phyloP scores from a whole-genome alignment of 768 basidiomycete genomes.

The Macrocybe gigantea region DNA sequence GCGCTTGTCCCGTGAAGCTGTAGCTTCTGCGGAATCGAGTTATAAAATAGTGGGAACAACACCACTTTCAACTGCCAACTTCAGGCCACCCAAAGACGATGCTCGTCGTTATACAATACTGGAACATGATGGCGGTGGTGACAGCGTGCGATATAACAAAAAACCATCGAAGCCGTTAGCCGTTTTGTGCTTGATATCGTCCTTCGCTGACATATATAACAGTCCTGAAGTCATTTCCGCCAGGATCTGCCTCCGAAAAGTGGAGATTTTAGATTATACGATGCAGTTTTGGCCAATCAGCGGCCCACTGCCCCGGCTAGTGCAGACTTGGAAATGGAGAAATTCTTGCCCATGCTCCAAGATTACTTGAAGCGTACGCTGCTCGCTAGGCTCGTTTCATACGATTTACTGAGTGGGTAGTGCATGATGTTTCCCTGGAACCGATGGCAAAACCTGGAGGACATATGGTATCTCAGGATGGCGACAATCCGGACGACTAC shows the following conservation, averaged over 20 bases:
- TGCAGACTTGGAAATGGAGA: conserved; percentile 62
- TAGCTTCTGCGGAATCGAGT: conserved; percentile 12
- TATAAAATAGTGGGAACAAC: no score
- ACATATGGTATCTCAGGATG: background rate
- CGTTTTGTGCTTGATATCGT: conserved; percentile 29
- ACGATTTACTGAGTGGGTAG: conserved; percentile 11
- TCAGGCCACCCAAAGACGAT: conserved; percentile 23
- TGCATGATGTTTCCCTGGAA: conserved; percentile 20
- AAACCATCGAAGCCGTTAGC: conserved; percentile 23
- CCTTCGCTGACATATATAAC: background rate
- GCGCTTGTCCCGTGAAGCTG: conserved; percentile 38
- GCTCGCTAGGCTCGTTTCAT: background rate
- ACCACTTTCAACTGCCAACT: no score
- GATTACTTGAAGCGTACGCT: conserved; percentile 49
- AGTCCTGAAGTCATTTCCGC: conserved; percentile 55
- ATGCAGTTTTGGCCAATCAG: conserved; percentile 48
- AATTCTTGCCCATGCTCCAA: conserved; percentile 71
- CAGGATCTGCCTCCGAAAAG: conserved; percentile 34
- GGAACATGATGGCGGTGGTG: conserved; percentile 18
- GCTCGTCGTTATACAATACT: conserved; percentile 49
- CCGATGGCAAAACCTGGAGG: conserved; percentile 4
- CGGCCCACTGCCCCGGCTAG: conserved; percentile 12
- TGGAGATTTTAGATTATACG: conserved; percentile 61
- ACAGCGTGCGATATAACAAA: conserved; percentile 9
- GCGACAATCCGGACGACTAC: conserved; percentile 44